phyloP scores from a whole-genome alignment of 2,329 filamentous ascomycete species.

The Beauveria pseudobassiana region DNA sequence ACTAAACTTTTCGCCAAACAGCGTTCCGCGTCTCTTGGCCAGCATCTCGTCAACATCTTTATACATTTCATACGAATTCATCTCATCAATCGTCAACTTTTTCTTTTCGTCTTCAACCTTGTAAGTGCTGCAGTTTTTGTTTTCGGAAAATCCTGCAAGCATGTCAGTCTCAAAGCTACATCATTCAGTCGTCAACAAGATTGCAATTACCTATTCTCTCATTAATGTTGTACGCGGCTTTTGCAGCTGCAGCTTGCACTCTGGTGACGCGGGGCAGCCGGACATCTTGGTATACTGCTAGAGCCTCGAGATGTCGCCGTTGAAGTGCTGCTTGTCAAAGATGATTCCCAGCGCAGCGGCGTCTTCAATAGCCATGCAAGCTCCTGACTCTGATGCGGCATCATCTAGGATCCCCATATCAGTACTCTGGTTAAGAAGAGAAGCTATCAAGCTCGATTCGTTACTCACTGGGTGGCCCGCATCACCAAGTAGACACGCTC shows the following conservation, averaged over 20 bases:
- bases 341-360: conserved; percentile 55
- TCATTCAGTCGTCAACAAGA: conserved; percentile 6
- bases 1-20: conserved; percentile 31
- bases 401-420: conserved; percentile 39
- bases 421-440: not conserved
- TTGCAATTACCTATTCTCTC: conserved; percentile 44
- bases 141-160: conserved; percentile 49
- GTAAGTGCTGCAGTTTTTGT: conserved; percentile 48
- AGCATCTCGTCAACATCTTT: conserved; percentile 45
- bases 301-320: conserved; percentile 39
- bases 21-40: conserved; percentile 24
- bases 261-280: conserved; percentile 46
- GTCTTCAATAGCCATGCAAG: conserved; percentile 62
- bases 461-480: conserved; percentile 52
- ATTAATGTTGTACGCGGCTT: conserved; percentile 54
- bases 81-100: conserved; percentile 61
- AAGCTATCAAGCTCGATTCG: too few relatives aligned
- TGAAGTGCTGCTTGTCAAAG: conserved; percentile 42
- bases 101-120: conserved; percentile 54
- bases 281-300: conserved; percentile 44
- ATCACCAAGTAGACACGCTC: conserved; percentile 54
- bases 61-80: conserved; percentile 60
- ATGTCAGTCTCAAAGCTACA: not conserved
- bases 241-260: conserved; percentile 50
- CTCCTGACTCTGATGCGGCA: conserved; percentile 63